Evolutionary conservation across 2,329 filamentous ascomycete species (phyloP).

Genomic region (Alternaria viburni): DNA sequence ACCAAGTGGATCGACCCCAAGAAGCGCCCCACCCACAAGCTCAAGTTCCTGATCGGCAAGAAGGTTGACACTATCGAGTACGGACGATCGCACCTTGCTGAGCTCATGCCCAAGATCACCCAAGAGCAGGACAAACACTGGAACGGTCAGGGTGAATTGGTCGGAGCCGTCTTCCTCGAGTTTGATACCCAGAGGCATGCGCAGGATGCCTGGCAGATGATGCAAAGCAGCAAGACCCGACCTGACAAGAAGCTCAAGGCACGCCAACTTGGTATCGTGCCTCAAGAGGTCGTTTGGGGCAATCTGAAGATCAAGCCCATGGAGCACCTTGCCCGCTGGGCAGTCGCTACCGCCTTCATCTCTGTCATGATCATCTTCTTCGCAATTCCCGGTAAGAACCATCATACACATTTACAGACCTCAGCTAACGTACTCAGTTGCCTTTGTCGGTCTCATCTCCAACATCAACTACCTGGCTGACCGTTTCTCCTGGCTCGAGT

Average conservation of each 20-base stretch:
- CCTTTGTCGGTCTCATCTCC: conserved; percentile 53
- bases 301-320: conserved; percentile 50
- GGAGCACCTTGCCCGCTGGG: conserved; percentile 39
- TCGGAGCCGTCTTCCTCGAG: conserved; percentile 85
- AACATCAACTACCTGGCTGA: conserved; percentile 54
- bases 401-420: neutral
- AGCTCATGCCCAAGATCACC: conserved; percentile 73
- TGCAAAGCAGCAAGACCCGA: conserved; percentile 43
- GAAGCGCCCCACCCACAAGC: conserved; percentile 49
- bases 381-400: conserved; percentile 46
- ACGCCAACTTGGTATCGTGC: conserved; percentile 52
- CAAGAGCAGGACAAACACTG: conserved; percentile 71
- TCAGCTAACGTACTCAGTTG: conserved; percentile 37
- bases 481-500: conserved; percentile 48
- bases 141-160: conserved; percentile 68
- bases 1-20: conserved; percentile 50
- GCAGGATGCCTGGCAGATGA: conserved; percentile 81
- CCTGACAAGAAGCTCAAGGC: conserved; percentile 47
- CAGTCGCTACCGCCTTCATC: conserved; percentile 49
- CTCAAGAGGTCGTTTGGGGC: conserved; percentile 56
- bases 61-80: conserved; percentile 79
- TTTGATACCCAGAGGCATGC: conserved; percentile 83
- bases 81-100: conserved; percentile 75
- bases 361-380: conserved; percentile 54
- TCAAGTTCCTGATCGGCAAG: conserved; percentile 51